Percentiles rank a stretch among this genome's conserved stretches.
These are phyloP conservation scores for Letharia columbiana DNA, from an alignment of 495 filamentous ascomycete genomes.

Conservation along the genomic window DNA sequence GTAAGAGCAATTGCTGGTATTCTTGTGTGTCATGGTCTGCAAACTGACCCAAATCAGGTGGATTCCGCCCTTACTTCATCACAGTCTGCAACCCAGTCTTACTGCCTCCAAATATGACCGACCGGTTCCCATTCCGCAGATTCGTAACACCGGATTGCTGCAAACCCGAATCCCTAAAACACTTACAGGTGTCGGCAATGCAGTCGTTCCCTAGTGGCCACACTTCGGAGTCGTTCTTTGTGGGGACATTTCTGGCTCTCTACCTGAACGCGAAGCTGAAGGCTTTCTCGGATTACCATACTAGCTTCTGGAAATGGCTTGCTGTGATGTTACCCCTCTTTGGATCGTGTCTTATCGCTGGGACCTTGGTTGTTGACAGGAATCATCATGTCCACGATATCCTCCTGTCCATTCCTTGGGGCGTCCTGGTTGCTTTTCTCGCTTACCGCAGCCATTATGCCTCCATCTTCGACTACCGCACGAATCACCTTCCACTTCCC, in stretches of 20 bases:
- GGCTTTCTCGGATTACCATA: slow-evolving; percentile 48
- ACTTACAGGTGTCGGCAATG: slow-evolving; percentile 28
- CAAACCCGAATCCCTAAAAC: background rate
- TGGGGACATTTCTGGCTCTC: slow-evolving; percentile 48
- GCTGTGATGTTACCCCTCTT: slow-evolving; percentile 32
- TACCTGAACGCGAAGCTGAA: slow-evolving; percentile 61
- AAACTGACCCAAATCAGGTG: slow-evolving; percentile 3
- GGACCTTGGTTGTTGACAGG: slow-evolving; percentile 11
- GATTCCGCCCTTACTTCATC: slow-evolving; percentile 20
- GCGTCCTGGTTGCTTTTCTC: slow-evolving; percentile 12
- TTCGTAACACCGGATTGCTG: background rate
- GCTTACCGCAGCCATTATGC: slow-evolving; percentile 20
- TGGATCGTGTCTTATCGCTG: slow-evolving; percentile 30
- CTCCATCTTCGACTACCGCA: slow-evolving; percentile 16
- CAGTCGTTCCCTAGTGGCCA: slow-evolving; percentile 57
- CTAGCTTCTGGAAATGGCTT: slow-evolving; percentile 35
- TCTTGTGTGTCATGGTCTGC: background rate
- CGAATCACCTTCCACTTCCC: slow-evolving; percentile 18
- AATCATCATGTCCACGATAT: slow-evolving; percentile 20
- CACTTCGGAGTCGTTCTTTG: slow-evolving; percentile 48
- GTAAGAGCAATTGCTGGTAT: background rate
- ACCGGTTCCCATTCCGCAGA: background rate
- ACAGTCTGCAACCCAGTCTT: slow-evolving; percentile 15
- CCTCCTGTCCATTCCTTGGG: slow-evolving; percentile 15
- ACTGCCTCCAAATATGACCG: background rate